Base-by-base conservation (phyloP, 2,329 filamentous ascomycete genomes). In the Rhinocladiella mackenziei region DNA sequence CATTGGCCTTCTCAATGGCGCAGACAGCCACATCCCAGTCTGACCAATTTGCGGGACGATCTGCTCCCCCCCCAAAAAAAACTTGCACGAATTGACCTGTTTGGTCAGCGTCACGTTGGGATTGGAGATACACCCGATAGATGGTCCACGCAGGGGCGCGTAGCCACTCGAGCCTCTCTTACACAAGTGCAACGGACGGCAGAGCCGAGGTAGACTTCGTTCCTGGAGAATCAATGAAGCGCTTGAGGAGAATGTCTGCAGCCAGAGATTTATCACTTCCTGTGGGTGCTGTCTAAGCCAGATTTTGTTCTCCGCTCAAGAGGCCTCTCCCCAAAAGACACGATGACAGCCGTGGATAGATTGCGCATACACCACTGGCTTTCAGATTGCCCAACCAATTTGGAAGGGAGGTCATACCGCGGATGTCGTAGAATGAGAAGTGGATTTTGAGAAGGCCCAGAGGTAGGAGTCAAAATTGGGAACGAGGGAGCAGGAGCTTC, bases 1-100 rank as follows among this genome's bases (percentile, higher is more conserved):
- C 75, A 57, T 89, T 89, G 41, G 84, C 77, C 77, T 89, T 89
- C 66, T 89, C 85, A 48, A 89, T 81, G 1, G 85, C 89, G 65
- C 85, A 89, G 29, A 89, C 77, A 1, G 80, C 85, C 57, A 89
- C 80, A 59, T 89, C 85, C 55, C 86, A 83, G 58, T 89, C 84
- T 18, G 74, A 70, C 84, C 84, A 89, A 1, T 75, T 79, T 8
- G 77, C 69, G 50, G 77, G 75, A n/a, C 19, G 80, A 72, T 59
- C 80, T 85, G 56, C 79, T 84, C 3, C 84, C 85, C 4, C 84
- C 84, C 62, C 86, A 87, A 60, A 86, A 87, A 0, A 83, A 84
- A 14, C 81, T 77, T 1, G 89, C 78, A 29, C 80, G 74, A 22
- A 89, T 68, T 3, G 69, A 69, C 45, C 77, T 76, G 53, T 67